These are phyloP conservation scores for Metarhizium humberi DNA, from an alignment of 2,329 filamentous ascomycete species.

Conservation along the genomic window DNA sequence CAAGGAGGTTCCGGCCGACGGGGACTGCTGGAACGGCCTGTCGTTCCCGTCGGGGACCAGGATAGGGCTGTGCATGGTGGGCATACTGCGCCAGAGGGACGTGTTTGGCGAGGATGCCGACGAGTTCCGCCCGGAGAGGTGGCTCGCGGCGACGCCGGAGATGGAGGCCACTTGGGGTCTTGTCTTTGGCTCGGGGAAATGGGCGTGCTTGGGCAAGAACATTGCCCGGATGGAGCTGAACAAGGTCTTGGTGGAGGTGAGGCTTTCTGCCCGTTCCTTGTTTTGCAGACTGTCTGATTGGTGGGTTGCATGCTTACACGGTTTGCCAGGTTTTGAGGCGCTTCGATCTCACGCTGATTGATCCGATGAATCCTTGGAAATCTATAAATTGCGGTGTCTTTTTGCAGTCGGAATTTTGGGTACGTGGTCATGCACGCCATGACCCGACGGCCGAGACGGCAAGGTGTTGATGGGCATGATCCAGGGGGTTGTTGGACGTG, in stretches of 20 bases:
- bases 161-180: conserved; percentile 29
- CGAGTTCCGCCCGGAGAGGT: conserved; percentile 25
- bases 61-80: conserved; percentile 25
- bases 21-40: conserved; percentile 21
- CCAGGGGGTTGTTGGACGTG: neutral
- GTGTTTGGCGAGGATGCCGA: conserved; percentile 26
- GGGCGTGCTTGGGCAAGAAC: conserved; percentile 28
- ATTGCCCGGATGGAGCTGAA: conserved; percentile 31
- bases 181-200: conserved; percentile 29
- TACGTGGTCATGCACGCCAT: neutral
- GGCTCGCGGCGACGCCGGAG: conserved; percentile 25
- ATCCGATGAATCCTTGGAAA: conserved; percentile 22
- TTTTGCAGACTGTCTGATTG: neutral
- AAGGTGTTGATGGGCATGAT: neutral
- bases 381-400: conserved; percentile 21
- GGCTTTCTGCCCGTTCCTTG: conserved; percentile 1
- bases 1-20: conserved; percentile 21
- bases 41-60: conserved; percentile 23
- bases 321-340: conserved; percentile 17
- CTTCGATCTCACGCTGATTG: conserved; percentile 21
- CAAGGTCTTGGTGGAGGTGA: conserved; percentile 31
- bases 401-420: conserved; percentile 20
- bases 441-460: neutral
- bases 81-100: conserved; percentile 21
- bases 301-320: neutral